phyloP scores from a whole-genome alignment of 140 eudicot genomes.

The Flaveria floridana region DNA sequence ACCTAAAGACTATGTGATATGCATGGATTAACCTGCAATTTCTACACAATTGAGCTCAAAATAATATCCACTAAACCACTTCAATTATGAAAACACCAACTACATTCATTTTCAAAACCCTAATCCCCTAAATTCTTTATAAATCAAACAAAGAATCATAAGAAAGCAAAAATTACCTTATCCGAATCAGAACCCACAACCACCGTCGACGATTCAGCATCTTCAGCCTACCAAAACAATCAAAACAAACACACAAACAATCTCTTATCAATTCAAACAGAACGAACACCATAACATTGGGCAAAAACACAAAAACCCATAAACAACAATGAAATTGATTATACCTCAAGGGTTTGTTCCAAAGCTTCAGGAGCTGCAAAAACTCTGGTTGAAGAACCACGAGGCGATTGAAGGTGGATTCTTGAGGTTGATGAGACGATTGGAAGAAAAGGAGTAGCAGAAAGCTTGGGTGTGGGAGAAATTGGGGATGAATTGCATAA shows the following conservation, averaged over 20 bases:
- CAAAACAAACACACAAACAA: not conserved
- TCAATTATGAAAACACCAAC: too few relatives aligned
- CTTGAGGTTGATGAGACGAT: slow-evolving; percentile 28
- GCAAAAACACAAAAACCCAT: not conserved
- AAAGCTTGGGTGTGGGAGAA: slow-evolving; percentile 49
- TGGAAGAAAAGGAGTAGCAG: slow-evolving; percentile 40
- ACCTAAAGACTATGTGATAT: not conserved
- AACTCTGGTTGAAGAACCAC: slow-evolving; percentile 40
- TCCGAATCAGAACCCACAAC: slow-evolving; percentile 60
- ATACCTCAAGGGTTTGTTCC: slow-evolving; percentile 55
- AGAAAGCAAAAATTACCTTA: slow-evolving; percentile 34
- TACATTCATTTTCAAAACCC: slow-evolving; percentile 9
- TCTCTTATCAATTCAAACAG: slow-evolving; percentile 10
- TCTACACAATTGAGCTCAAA: slow-evolving; percentile 1
- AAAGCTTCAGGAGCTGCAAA: slow-evolving; percentile 72
- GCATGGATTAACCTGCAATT: slow-evolving; percentile 5
- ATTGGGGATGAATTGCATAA: slow-evolving; percentile 54
- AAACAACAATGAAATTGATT: not conserved
- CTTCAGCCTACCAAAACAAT: slow-evolving; percentile 42
- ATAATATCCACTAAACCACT: not conserved
- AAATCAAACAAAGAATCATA: not conserved
- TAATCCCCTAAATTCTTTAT: slow-evolving; percentile 8
- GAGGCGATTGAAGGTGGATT: slow-evolving; percentile 37
- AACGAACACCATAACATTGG: not conserved
- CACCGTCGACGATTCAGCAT: slow-evolving; percentile 41